Conservation (phyloP, 2,329 filamentous ascomycete genomes). For the Colletotrichum coccodes region DNA sequence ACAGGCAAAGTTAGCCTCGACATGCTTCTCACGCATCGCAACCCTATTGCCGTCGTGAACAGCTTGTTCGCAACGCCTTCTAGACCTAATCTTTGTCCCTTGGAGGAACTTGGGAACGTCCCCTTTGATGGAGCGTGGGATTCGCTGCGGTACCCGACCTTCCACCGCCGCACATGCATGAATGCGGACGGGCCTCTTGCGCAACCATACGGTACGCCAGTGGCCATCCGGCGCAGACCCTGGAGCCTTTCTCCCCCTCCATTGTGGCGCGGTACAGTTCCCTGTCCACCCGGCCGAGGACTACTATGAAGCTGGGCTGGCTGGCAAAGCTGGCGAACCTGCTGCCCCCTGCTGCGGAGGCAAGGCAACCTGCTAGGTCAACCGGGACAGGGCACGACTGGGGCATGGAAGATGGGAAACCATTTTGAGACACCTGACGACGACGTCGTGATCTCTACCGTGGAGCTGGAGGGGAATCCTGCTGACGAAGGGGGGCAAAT, state of each 20-base stretch:
- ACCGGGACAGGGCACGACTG: slow-evolving; percentile 18
- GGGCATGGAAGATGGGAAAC: slow-evolving; percentile 28
- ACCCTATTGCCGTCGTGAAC: background rate
- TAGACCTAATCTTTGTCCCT: slow-evolving; percentile 1
- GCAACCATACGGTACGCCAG: slow-evolving; percentile 13
- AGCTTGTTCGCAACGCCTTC: slow-evolving; percentile 18
- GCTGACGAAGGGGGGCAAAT: slow-evolving; percentile 22
- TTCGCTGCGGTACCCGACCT: slow-evolving; percentile 8
- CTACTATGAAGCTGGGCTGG: slow-evolving; percentile 15
- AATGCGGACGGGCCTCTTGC: slow-evolving; percentile 21
- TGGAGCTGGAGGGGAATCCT: slow-evolving; percentile 11
- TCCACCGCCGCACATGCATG: slow-evolving; percentile 22
- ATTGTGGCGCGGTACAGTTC: slow-evolving; percentile 14
- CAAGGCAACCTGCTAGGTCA: slow-evolving; percentile 7
- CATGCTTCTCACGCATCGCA: slow-evolving; percentile 8
- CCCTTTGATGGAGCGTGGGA: slow-evolving; percentile 3
- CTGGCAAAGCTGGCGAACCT: background rate
- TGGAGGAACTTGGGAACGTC: background rate
- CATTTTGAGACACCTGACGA: slow-evolving; percentile 28
- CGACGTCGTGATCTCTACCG: slow-evolving; percentile 26
- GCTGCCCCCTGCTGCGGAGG: slow-evolving; percentile 18
- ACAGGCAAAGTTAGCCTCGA: slow-evolving; percentile 18
- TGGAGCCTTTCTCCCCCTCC: background rate
- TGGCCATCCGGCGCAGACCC: slow-evolving; percentile 17
- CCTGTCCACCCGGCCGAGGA: slow-evolving; percentile 7